Base-by-base conservation (phyloP, 345 rosid species). In the Heritiera littoralis region DNA sequence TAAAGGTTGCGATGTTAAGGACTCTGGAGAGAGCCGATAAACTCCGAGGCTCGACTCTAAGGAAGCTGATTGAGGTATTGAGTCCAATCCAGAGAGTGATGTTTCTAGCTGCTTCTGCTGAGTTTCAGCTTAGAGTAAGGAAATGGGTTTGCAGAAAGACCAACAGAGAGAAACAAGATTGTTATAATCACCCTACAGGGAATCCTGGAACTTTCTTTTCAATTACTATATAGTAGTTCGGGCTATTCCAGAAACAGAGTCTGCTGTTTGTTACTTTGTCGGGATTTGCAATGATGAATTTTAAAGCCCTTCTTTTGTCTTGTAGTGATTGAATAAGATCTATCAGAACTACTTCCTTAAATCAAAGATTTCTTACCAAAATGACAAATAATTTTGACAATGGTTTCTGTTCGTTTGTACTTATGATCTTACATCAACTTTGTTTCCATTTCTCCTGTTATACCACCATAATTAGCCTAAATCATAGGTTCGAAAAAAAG, bases 21-120 rank as follows among this genome's bases (percentile, higher is more conserved):
- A 81, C 72, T 12, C 35, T 86, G 67, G 86, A 76, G 77, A 79
- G 72, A 7, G 81, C 86, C 4, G 88, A 85, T 68, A 52, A 48
- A 55, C 81, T 86, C 30, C 71, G 84, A 30, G 59, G 64, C 2
- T 32, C 38, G 45, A 84, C 85, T 35, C 79, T 10, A 56, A 56
- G 17, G 59, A 82, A 60, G 28, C 28, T 84, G 64, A 35, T 81
- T 49, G 82, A 84, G 79, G 41, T 83, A 43, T 69, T 87, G 82
- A 61, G 40, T 51, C 80, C 87, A 43, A 32, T 40, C 43, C 86
- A 89, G 81, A 76, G 68, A 35, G 60, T 83, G 54, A 83, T 77
- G 83, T 59, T 84, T 13, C 28, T 87, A 52, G 79, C 84, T 20
- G 85, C 85, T 23, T 80, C 63, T 2, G n/a, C n/a, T n/a, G n/a